These are phyloP conservation scores for Mycosphaerella sp. DNA, from an alignment of 2,329 filamentous ascomycete species.

Conservation along the genomic window DNA sequence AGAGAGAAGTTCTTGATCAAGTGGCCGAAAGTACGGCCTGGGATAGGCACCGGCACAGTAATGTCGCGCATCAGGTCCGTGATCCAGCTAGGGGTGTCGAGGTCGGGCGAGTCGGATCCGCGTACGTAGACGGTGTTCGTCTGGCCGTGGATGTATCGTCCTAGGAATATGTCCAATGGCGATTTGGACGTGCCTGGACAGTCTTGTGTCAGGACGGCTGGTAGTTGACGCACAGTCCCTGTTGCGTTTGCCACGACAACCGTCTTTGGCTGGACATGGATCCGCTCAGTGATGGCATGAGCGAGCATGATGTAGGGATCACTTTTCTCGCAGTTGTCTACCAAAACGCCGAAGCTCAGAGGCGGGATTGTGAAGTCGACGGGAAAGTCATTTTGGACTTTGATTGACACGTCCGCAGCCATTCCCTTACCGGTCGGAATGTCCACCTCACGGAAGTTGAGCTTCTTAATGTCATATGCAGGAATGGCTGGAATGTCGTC, in stretches of 20 bases:
- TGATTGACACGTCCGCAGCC: conserved; percentile 70
- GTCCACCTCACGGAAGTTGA: conserved; percentile 70
- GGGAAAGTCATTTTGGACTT: conserved; percentile 69
- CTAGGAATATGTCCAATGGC: conserved; percentile 75
- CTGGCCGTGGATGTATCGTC: conserved; percentile 73
- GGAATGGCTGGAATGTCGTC: conserved; percentile 69
- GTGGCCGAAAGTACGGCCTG: conserved; percentile 72
- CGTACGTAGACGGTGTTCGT: conserved; percentile 75
- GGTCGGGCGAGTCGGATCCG: conserved; percentile 60
- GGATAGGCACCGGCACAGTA: conserved; percentile 76
- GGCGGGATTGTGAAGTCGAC: conserved; percentile 69
- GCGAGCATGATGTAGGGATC: conserved; percentile 74
- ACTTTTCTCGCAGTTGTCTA: conserved; percentile 68
- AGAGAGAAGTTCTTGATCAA: conserved; percentile 84
- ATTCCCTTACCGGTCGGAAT: conserved; percentile 58
- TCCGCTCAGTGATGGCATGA: conserved; percentile 60
- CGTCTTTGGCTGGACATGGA: conserved; percentile 62
- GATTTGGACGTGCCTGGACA: conserved; percentile 76
- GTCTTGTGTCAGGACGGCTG: conserved; percentile 61
- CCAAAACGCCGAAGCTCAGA: conserved; percentile 76
- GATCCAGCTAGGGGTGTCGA: conserved; percentile 74
- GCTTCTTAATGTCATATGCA: conserved; percentile 70
- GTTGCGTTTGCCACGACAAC: conserved; percentile 64
- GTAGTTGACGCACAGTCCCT: conserved; percentile 66
- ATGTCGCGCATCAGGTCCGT: conserved; percentile 72